Base-by-base conservation (phyloP, 2,329 filamentous ascomycete genomes). In the Colletotrichum falcatum region DNA sequence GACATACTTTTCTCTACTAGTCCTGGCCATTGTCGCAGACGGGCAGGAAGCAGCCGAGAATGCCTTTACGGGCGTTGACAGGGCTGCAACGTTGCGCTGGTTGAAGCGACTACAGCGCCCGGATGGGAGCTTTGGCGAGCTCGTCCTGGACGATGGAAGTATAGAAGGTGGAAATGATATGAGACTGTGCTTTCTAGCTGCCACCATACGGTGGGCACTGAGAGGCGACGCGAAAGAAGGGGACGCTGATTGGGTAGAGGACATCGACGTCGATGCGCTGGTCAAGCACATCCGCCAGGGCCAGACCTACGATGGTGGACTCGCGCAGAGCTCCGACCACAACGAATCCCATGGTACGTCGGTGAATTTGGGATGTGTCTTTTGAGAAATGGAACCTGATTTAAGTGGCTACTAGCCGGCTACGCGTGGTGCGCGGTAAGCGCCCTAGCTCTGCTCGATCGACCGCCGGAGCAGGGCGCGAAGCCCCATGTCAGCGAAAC, bases 41-140 rank as follows among this genome's bases (percentile, higher is more conserved):
- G 83, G 79, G 1, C 79, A 80, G 8, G 77, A 77, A 0, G 68
- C 70, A 12, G 83, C 81, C 3, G 78, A 76, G 18, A 75, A 79
- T 2, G 86, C 87, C 0, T 87, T 94, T 74, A 81, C 83, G 4
- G 87, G 90, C 1, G 91, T 99, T 9, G 86, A 91, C 72, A 87
- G 93, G 66, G 83, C 76, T 49, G 88, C 88, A 70, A 92, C 92
- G 71, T 79, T 98, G 74, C 77, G 81, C 49, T 98, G 95, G 94
- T 81, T 99, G 73, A 86, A 83, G 65, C 86, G 80, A 61, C 81
- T 98, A 79, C 96, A 99, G 83, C 88, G 94, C 33, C 80, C 83
- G 0, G 93, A 98, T 78, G 96, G 96, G 2, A 97, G 94, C 76
- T 98, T 99, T 79, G 96, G 95, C 0, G 95, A 99, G 81, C 88